Evolutionary conservation across 2,329 filamentous ascomycete genomes (phyloP), one percentile per base, ranked within the genome.

Genomic region (Aspergillus sp.): DNA sequence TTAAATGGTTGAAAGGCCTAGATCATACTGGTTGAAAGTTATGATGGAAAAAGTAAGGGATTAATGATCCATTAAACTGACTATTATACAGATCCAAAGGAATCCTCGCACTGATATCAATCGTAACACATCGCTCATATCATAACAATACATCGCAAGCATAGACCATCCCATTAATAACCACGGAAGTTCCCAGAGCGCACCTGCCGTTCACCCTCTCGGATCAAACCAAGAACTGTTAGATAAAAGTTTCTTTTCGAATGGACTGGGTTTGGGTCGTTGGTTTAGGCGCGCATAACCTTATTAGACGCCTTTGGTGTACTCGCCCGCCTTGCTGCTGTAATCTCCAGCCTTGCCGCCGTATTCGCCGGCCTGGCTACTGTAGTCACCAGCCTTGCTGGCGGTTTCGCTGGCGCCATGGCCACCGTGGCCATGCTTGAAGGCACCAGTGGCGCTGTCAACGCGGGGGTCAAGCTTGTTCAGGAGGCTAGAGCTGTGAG

Each of bases 121-220:
- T 46, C 25, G 23, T 46, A 31, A 46, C 44, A 27, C 44, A 46
- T 46, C 21, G 27, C 23, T 37, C 35, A 37, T 37, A 37, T 37
- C 35, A 37, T 37, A 37, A 37, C 5, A 37, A 40, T 40, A 40
- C 6, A 41, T 21, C 9, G 27, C 27, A 31, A n/a, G 15, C 35
- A 37, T 6, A 37, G 35, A 6, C 35, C 12, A n/a, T 37, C 8
- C 27, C 27, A 31, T 23, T 31, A 50, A 3, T 40, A 41, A n/a
- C 23, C 21, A 14, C 33, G 21, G 37, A 76, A 72, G n/a, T 67
- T 52, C 2, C 72, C 69, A 12, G 70, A 59, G 15, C 54, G 62
- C 9, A 75, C 69, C 62, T 77, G 73, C 9, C 62, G 58, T 52
- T 74, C 70, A 1, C 76, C 76, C 33, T 68, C 9, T 66, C 60